Conservation (phyloP, 495 filamentous ascomycete genomes). For the Evernia prunastri region DNA sequence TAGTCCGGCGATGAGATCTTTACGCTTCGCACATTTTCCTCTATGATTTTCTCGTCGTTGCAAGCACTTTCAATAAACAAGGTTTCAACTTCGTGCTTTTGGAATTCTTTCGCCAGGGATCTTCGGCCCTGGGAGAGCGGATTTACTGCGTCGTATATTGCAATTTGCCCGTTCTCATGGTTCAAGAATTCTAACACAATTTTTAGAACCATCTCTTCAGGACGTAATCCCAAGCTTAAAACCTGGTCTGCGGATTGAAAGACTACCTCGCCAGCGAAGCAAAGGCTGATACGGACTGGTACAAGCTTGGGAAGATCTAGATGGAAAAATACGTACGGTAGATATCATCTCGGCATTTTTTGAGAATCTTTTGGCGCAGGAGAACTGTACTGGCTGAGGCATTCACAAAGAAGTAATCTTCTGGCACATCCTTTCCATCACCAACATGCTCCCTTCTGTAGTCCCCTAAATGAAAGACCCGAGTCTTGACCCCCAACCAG, state of each 20-base stretch:
- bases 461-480: constrained; percentile 94
- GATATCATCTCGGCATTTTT: constrained; percentile 95
- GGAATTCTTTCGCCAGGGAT: constrained; percentile 89
- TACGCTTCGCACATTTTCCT: constrained; percentile 93
- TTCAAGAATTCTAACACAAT: constrained; percentile 61
- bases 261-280: background rate
- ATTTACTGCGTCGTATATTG: constrained; percentile 99
- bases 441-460: constrained; percentile 90
- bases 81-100: constrained; percentile 92
- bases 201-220: background rate
- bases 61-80: constrained; percentile 96
- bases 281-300: background rate
- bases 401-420: constrained; percentile 97
- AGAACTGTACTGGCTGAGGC: constrained; percentile 79
- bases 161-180: constrained; percentile 95
- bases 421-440: constrained; percentile 76
- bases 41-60: constrained; percentile 84
- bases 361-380: constrained; percentile 90
- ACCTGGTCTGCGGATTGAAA: background rate
- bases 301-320: background rate
- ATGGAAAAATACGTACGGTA: constrained; percentile 41
- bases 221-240: background rate
- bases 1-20: constrained; percentile 95
- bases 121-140: constrained; percentile 75
- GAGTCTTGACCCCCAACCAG: constrained; percentile 97